Base-by-base conservation (phyloP, 2,329 filamentous ascomycete genomes). In the Ceratocystis cubensis region DNA sequence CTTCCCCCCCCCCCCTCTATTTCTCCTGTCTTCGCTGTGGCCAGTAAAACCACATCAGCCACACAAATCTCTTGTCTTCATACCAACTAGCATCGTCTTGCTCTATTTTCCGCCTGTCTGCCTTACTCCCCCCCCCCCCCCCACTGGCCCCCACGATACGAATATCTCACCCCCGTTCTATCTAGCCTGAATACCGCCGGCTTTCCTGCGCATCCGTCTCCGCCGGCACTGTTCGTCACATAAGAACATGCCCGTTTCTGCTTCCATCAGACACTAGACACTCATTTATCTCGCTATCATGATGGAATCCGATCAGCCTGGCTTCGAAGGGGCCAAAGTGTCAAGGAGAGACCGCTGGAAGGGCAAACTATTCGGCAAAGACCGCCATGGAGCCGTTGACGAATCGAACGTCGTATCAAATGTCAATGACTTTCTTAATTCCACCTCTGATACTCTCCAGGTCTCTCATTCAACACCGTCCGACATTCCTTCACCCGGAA, bases 311-410 rank as follows among this genome's bases (percentile, higher is more conserved):
- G 67, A 67, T 56, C 67, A 66, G 33, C 30, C 67, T 30, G 59
- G 41, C 68, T 81, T 80, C 77, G 79, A 81, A 71, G 79, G 79
- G 75, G 66, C 76, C 66, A 77, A 79, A 69, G 75, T 74, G 67
- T 78, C 79, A 45, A 79, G 76, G 73, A 76, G 79, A 71, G 79
- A 79, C 71, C 83, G 84, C 69, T 74, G 87, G 61, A 86, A 86
- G 80, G 84, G 84, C 70, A 85, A 84, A 76, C 76, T 87, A 67
- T 85, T 85, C 66, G 74, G 74, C 69, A 80, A 77, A 71, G 78
- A 79, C 65, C 74, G 76, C 70, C 69, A 71, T 44, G 70, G 76
- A 69, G 69, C 70, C 41, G 70, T 72, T 20, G 72, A 74, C 20
- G 73, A 72, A 66, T 74, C 74, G 63, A 75, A 74, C 13, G 22